Evolutionary conservation across 306 rosid genomes (phyloP), one percentile per base, ranked within the genome.

Genomic region (Clitoria ternatea): DNA sequence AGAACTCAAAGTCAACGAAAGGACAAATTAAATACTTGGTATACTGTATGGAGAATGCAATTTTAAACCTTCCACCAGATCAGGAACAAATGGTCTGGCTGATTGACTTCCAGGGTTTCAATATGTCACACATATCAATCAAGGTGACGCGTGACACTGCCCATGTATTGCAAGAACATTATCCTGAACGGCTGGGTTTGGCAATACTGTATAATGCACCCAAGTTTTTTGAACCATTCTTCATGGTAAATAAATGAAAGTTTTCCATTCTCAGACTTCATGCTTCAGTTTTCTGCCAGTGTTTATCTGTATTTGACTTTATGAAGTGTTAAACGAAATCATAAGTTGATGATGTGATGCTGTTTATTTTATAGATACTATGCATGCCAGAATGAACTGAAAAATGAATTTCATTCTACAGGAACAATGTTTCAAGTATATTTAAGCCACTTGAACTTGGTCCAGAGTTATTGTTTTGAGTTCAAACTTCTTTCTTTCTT

Each of bases 41-140:
- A 35, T 92, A 92, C 75, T 92, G 95, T 80, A 86, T 92, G 96
- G 98, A 92, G 87, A 88, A 88, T 74, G 96, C 96, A 6, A 61
- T 92, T 35, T 23, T 82, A 54, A 89, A 92, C 85, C 88, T 90
- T 54, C 77, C 89, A 7, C 60, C 88, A 20, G 81, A 75, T 19
- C 98, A 86, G 73, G 98, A 90, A 61, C 89, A 87, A 69, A 88
- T 92, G 96, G 94, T 92, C 50, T 92, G 98, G 96, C 84, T 92
- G 77, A 85, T 92, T 76, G 98, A 92, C 75, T 94, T 90, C 70
- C 81, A 91, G 44, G 95, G 93, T 65, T 94, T 89, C 83, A 86
- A 69, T 60, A 36, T 89, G 89, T 89, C 96, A 29, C 66, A 89
- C 80, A 79, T 94, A 62, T 89, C 98, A 37, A 74, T 94, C 72